Evolutionary conservation across 2,329 filamentous ascomycete genomes (phyloP), one percentile per base, ranked within the genome.

Genomic region (Neodidymelliopsis sp.): DNA sequence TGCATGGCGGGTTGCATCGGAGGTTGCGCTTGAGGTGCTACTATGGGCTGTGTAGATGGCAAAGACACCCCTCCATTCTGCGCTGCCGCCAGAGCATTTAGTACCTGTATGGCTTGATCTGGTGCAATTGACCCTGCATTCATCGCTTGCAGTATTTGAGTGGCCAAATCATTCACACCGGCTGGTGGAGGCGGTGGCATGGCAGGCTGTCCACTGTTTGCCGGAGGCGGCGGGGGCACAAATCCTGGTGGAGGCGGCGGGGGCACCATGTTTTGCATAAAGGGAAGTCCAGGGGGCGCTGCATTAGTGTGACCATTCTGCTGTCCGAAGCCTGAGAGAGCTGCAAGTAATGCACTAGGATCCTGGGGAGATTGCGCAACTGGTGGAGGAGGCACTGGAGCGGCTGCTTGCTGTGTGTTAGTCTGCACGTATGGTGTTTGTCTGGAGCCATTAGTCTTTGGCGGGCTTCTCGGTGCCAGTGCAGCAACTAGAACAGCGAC

Each of bases 101-200:
- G 45, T 54, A 70, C 60, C 43, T 68, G 66, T 44, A 67, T 57
- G 35, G 62, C 70, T 56, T 71, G 68, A n/a, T 71, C 67, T 51
- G 64, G 59, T 16, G 62, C 56, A 13, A 73, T 68, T 13, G 60
- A 49, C n/a, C 70, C 69, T 36, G 55, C 53, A 39, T 59, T 62
- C 57, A 72, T 68, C 27, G 65, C 68, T 43, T 70, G 67, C 24
- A 72, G 39, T 38, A 73, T 66, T 40, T 69, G 69, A 20, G 50
- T 49, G 56, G 65, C 62, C 35, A 72, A 38, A 25, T 67, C 62
- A 54, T 62, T 62, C 30, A 60, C 53, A 29, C 58, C 61, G 46
- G 55, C 55, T 16, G 65, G 58, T 13, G 65, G 59, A 36, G 62
- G 57, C 29, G 63, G 53, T 6, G 65, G 60, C 47, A 66, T 55